Base-by-base conservation (phyloP, 192 early-diverging fungal genomes). In the Coemansia sp. region DNA sequence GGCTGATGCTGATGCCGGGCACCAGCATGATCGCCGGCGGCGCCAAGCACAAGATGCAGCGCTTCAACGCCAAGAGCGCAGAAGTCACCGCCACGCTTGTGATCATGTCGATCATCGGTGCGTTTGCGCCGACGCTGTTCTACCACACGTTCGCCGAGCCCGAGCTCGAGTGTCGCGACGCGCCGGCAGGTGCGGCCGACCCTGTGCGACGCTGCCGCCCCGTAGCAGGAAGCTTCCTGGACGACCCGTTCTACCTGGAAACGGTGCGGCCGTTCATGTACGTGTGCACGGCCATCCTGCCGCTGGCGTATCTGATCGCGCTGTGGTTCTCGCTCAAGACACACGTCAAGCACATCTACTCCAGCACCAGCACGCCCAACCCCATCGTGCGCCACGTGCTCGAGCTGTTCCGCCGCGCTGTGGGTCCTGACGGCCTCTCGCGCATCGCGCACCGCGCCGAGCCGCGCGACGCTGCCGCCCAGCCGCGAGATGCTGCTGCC, bases 71-170 rank as follows among this genome's bases (percentile, higher is more conserved):
- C 52, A 96, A 96, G 72, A 89, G 90, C 61, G 95, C 97, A 51
- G 93, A 91, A 61, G 95, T 99, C n/a, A 95, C 97, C 5, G 87
- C 90, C 34, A 97, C 97, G 1, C 88, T 99, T 87, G 86, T 99
- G 11, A 94, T 97, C 71, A 92, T 96, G 89, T 89, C 91, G 0
- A 87, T 97, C 33, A 91, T 97, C 71, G 95, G 93, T 12, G 90
- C 88, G 18, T 91, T 99, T 78, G 93, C 93, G 1, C 97, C 97
- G 1, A 96, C 97, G 10, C 66, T 97, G 31, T 99, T 97, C 66
- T 96, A 96, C 76, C 89, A 94, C 60, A 91, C 92, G 25, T 94
- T 92, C 81, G 97, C 94, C 11, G 75, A 71, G 55, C 74, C 77
- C 59, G 78, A 80, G 63, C 75, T 80, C 59, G 78, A 75, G 64